Base-by-base conservation (phyloP, 2,329 filamentous ascomycete species). In the Calonectria ilicicola region DNA sequence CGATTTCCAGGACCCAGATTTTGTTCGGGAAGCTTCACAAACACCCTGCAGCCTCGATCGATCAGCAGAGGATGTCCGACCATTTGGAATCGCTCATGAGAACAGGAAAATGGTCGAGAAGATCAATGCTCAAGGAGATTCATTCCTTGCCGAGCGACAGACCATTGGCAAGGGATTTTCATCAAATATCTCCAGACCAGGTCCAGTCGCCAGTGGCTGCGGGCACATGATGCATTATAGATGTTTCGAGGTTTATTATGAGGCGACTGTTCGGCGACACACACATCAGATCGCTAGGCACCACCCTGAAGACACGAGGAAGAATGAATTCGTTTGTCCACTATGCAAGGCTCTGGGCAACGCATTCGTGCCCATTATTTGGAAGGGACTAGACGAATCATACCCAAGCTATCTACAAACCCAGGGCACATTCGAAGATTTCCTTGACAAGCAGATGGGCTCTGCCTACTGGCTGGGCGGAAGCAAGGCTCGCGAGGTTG, bases 221-320 rank as follows among this genome's bases (percentile, higher is more conserved):
- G 97, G 97, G 3, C 97, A 99, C 83, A 97, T 99, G 80, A 99
- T 99, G 97, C 97, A 99, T 83, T 98, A 94, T 82, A 92, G 91
- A 77, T 99, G 97, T 84, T 99, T 99, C 81, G 95, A 98, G 80
- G 91, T 94, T 47, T 99, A 98, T 81, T 93, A 95, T 76, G 91
- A 94, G 56, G 95, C 96, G 5, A 98, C 95, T 0, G 89, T 93
- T 66, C 90, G 96, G 72, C 91, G 97, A 46, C 97, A 99, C 81
- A 91, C 91, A 23, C 95, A 97, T 79, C 97, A 99, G 82, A 98
- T 99, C 82, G 96, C 97, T 9, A 91, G 97, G 17, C 95, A 98
- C 78, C 97, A 98, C 78, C 97, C 97, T 0, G 97, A 99, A 82
- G 90, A 93, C 68, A 89, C 95, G 2, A 88, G 90, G 23, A 87